phyloP scores from a whole-genome alignment of 768 basidiomycete genomes.

The Auricularia sp. region DNA sequence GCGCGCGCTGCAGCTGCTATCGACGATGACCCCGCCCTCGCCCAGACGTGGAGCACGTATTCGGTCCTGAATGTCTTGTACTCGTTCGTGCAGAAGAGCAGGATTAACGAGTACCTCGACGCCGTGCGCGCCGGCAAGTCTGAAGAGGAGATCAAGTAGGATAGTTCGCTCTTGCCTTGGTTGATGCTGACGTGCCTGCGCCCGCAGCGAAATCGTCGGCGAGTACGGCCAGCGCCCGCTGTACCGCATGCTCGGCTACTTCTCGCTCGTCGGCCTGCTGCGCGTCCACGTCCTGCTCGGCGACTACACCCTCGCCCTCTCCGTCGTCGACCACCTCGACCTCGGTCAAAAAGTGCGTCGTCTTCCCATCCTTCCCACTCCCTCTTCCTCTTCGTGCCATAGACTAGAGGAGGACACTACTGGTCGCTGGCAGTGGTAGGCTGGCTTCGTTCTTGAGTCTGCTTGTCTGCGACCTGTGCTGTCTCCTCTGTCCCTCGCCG shows the following conservation, averaged over 20 bases:
- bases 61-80: slow-evolving; percentile 97
- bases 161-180: too few species aligned
- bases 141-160: slow-evolving; percentile 76
- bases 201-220: slow-evolving; percentile 76
- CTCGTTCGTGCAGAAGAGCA: slow-evolving; percentile 94
- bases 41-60: slow-evolving; percentile 92
- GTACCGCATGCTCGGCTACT: slow-evolving; percentile 93
- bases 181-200: too few species aligned
- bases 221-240: slow-evolving; percentile 86
- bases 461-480: neutral
- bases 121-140: slow-evolving; percentile 75
- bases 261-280: slow-evolving; percentile 88
- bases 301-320: slow-evolving; percentile 89
- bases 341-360: slow-evolving; percentile 73
- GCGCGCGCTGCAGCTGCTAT: slow-evolving; percentile 8
- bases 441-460: too few species aligned
- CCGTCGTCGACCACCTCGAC: slow-evolving; percentile 90
- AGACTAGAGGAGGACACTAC: too few species aligned
- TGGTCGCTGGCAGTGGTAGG: too few species aligned
- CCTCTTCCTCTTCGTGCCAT: too few species aligned
- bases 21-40: slow-evolving; percentile 5
- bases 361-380: too few species aligned
- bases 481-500: neutral
- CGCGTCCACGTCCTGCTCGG: slow-evolving; percentile 94
- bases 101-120: slow-evolving; percentile 84